Conservation (phyloP, 768 basidiomycete species). For the Rhodotorula toruloides region DNA sequence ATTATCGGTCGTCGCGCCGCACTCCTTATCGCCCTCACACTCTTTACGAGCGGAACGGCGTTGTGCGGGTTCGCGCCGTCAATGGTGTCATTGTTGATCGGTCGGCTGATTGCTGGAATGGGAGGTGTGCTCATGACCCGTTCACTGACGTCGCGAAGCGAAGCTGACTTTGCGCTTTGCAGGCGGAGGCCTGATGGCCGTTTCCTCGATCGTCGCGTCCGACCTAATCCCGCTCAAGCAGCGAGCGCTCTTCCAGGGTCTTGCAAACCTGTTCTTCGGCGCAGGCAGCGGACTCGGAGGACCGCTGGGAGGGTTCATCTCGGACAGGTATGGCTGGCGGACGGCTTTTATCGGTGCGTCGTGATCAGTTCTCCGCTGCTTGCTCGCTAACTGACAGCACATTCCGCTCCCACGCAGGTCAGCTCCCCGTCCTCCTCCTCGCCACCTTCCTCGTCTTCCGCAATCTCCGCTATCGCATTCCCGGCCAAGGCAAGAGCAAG, state of each 20-base stretch:
- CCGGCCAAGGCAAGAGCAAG: conserved; percentile 45
- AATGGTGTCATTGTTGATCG: conserved; percentile 74
- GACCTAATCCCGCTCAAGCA: conserved; percentile 85
- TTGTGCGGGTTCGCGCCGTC: conserved; percentile 79
- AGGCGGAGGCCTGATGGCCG: conserved; percentile 63
- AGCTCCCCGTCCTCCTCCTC: conserved; percentile 72
- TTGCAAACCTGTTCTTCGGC: conserved; percentile 61
- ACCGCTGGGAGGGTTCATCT: conserved; percentile 46
- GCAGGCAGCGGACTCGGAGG: conserved; percentile 55
- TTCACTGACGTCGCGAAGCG: background rate
- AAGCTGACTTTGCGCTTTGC: background rate
- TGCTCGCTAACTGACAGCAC: background rate
- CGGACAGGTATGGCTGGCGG: conserved; percentile 56
- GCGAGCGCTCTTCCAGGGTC: conserved; percentile 83
- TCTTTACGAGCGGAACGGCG: conserved; percentile 83
- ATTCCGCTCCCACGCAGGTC: conserved; percentile 19
- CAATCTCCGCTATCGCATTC: conserved; percentile 72
- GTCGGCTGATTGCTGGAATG: conserved; percentile 54
- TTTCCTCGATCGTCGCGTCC: conserved; percentile 60
- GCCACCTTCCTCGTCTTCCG: conserved; percentile 65
- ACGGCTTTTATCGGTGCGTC: conserved; percentile 64
- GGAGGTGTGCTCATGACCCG: conserved; percentile 19
- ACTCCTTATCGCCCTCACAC: conserved; percentile 71
- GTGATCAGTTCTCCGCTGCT: background rate
- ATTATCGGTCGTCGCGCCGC: conserved; percentile 64